phyloP scores from a whole-genome alignment of 2,329 filamentous ascomycete species.

The Lasiodiplodia hormozganensis region DNA sequence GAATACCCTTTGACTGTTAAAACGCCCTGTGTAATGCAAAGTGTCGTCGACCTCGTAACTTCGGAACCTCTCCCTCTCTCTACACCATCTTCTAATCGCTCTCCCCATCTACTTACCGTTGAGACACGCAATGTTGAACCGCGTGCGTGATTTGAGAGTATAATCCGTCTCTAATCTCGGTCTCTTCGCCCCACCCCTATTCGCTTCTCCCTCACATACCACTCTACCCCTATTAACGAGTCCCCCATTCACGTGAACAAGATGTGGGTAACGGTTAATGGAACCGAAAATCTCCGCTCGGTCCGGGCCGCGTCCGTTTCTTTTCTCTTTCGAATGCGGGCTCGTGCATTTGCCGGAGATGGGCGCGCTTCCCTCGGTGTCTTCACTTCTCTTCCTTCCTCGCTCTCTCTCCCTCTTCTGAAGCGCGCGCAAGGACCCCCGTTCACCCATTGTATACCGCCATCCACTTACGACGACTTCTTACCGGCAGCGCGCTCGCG shows the following conservation, averaged over 20 bases:
- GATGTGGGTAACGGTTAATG: not conserved
- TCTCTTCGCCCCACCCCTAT: not conserved
- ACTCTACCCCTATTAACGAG: no score
- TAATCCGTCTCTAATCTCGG: not conserved
- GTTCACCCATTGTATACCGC: no score
- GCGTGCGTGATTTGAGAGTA: not conserved
- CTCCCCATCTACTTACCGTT: not conserved
- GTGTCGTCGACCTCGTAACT: slow-evolving; percentile 7
- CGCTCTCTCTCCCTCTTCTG: not conserved
- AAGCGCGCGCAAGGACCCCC: not conserved
- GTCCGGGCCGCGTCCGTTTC: not conserved
- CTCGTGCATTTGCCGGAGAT: not conserved
- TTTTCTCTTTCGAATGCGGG: not conserved
- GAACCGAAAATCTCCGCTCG: slow-evolving; percentile 1
- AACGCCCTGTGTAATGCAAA: slow-evolving; percentile 18
- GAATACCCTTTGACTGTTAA: slow-evolving; percentile 24
- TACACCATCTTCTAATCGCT: no score
- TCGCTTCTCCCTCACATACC: not conserved
- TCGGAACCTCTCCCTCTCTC: not conserved
- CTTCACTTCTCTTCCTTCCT: not conserved
- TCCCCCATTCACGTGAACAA: not conserved
- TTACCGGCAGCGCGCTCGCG: slow-evolving; percentile 50
- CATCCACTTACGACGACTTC: slow-evolving; percentile 37
- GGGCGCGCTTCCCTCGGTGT: not conserved
- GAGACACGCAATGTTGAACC: slow-evolving; percentile 13